These are phyloP conservation scores for Thelonectria discophora DNA, from an alignment of 2,329 filamentous ascomycete genomes.

Conservation along the genomic window DNA sequence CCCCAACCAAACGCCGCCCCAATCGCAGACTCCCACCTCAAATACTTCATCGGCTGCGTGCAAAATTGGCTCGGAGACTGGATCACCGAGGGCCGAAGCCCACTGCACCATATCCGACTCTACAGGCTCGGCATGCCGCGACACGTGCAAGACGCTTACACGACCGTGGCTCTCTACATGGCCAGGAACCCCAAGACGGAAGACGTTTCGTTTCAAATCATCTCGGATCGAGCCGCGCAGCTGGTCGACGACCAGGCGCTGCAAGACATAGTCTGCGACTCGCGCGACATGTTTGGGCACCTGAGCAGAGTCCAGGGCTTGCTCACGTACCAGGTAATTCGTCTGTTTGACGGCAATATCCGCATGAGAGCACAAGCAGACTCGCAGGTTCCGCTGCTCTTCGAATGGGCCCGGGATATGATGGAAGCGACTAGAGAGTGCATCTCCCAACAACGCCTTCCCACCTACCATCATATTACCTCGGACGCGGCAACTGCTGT, in stretches of 20 bases:
- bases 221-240: constrained; percentile 33
- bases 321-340: constrained; percentile 35
- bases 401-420: constrained; percentile 2
- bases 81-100: constrained; percentile 37
- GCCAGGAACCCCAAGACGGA: constrained; percentile 40
- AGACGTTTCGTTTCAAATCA: constrained; percentile 36
- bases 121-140: constrained; percentile 38
- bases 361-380: constrained; percentile 37
- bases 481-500: constrained; percentile 5
- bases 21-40: constrained; percentile 38
- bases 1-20: background rate
- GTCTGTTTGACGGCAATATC: constrained; percentile 40
- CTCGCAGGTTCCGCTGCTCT: background rate
- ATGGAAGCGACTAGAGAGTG: background rate
- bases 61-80: constrained; percentile 39
- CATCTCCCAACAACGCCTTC: background rate
- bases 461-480: background rate
- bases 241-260: background rate
- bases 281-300: background rate
- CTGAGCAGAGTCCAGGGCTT: constrained; percentile 36
- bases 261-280: background rate
- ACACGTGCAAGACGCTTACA: constrained; percentile 43
- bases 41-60: constrained; percentile 40
- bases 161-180: constrained; percentile 37
- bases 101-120: constrained; percentile 42